These are phyloP conservation scores for Euphorbia pulcherrima DNA, from an alignment of 345 rosid genomes.

Conservation along the genomic window DNA sequence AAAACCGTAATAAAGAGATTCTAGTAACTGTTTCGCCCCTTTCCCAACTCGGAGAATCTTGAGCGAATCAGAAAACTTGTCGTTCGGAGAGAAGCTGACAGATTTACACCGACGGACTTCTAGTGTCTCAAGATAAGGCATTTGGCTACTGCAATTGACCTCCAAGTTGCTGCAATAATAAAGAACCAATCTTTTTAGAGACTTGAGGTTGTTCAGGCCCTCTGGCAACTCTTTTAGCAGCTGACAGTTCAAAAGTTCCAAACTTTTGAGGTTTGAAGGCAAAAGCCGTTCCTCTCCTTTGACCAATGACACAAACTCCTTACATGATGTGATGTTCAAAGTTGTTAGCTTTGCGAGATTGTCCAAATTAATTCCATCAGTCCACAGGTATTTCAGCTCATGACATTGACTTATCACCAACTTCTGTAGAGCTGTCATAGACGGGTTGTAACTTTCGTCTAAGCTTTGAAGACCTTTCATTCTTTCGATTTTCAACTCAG, in stretches of 20 bases:
- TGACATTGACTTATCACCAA: not conserved
- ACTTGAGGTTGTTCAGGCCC: slow-evolving; percentile 24
- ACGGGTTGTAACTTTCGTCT: not conserved
- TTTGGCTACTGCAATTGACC: not conserved
- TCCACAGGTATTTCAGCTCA: not conserved
- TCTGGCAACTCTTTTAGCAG: slow-evolving; percentile 25
- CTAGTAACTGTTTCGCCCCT: not conserved
- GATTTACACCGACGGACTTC: not conserved
- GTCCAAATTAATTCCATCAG: not conserved
- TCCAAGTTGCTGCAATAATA: not conserved
- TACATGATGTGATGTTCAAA: not conserved
- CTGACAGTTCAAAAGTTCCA: not conserved
- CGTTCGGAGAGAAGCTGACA: not conserved
- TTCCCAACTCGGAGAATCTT: not conserved
- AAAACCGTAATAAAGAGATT: not conserved
- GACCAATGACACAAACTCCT: not conserved
- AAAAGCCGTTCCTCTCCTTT: slow-evolving; percentile 1
- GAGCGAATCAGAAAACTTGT: not conserved
- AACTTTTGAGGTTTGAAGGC: slow-evolving; percentile 8
- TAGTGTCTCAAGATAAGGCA: not conserved
- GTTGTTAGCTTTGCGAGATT: not conserved
- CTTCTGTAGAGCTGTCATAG: not conserved
- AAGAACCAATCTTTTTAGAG: slow-evolving; percentile 11
- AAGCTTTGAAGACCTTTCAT: not conserved
- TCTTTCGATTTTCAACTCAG: not conserved